Evolutionary conservation across 306 rosid genomes (phyloP), one percentile per base, ranked within the genome.

Genomic region (Vigna radiata): DNA sequence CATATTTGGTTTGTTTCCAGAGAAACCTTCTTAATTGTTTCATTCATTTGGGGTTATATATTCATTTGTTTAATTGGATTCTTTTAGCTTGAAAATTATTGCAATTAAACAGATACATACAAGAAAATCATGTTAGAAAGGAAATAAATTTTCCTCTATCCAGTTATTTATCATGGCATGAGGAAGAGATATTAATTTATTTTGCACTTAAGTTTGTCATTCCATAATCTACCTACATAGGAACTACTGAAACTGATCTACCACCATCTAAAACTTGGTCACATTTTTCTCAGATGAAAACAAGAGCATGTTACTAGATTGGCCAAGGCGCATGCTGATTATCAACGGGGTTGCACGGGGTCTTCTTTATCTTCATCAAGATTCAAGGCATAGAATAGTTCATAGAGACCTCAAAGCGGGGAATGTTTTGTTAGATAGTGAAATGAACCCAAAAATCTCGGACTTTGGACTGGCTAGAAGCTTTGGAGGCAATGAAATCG

Each of bases 281-380:
- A 39, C 29, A 4, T 79, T 27, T 23, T 62, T 72, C 68, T 50
- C 65, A 79, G 74, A 78, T 83, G 36, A 52, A 59, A 52, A 55
- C 5, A 78, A 52, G 66, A 3, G 60, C 44, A 61, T 3, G 49
- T 33, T 46, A 58, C 70, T 85, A 29, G 77, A 75, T 44, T 85
- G 79, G 88, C 44, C 81, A 23, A 79, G 36, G 69, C 84, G 80
- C 36, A 58, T 65, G 50, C 78, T 76, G 33, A 85, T 82, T 15
- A 73, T 81, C 65, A 49, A 23, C 29, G 87, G 89, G 27, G 59
- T 89, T 25, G 90, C 85, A 11, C 73, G 85, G 0, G 93, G 86
- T 12, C 86, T 86, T 63, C 79, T 89, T 15, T 89, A 89, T 70
- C 93, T 89, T 44, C 87, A 89, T 72, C 63, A 78, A 47, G 77